Conservation (phyloP, 805 yeast genomes). For the Starmerella lactis-condensi region DNA sequence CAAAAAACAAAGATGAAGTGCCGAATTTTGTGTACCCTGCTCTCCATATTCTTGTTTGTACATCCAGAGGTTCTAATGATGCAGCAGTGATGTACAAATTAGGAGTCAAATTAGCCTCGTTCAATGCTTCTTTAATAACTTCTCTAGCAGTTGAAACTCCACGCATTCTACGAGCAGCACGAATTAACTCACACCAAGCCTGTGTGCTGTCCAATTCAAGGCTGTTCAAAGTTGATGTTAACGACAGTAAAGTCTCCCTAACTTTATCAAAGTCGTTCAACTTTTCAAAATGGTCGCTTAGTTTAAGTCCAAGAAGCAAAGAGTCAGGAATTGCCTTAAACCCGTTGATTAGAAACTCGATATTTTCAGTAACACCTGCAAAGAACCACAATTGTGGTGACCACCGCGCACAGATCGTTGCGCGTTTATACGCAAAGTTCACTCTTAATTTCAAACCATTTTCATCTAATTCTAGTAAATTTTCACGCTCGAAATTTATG, state of each 20-base stretch:
- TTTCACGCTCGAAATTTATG: constrained; percentile 52
- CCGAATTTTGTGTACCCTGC: constrained; percentile 47
- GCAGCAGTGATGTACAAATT: constrained; percentile 73
- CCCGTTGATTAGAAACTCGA: constrained; percentile 37
- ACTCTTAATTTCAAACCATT: constrained; percentile 36
- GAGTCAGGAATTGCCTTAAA: constrained; percentile 51
- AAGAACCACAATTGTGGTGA: constrained; percentile 63
- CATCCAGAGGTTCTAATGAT: constrained; percentile 47
- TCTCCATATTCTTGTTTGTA: constrained; percentile 61
- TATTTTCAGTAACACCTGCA: constrained; percentile 22
- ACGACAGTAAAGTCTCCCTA: constrained; percentile 30
- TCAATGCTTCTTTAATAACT: constrained; percentile 52
- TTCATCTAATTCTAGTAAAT: constrained; percentile 43
- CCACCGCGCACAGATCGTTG: constrained; percentile 41
- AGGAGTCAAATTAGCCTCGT: constrained; percentile 30
- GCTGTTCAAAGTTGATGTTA: constrained; percentile 30
- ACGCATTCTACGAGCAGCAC: constrained; percentile 42
- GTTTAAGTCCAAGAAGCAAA: constrained; percentile 42
- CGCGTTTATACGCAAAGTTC: constrained; percentile 52
- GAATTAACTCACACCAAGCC: constrained; percentile 53
- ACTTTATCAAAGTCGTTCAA: constrained; percentile 35
- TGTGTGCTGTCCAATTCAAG: constrained; percentile 31
- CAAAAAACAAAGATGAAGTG: constrained; percentile 34
- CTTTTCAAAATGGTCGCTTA: constrained; percentile 53
- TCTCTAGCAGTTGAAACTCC: constrained; percentile 57